A percentile compares a stretch with the other conserved stretches of the same genome.
Conservation (phyloP, 495 filamentous ascomycete genomes). For the Aspergillus homomorphus region DNA sequence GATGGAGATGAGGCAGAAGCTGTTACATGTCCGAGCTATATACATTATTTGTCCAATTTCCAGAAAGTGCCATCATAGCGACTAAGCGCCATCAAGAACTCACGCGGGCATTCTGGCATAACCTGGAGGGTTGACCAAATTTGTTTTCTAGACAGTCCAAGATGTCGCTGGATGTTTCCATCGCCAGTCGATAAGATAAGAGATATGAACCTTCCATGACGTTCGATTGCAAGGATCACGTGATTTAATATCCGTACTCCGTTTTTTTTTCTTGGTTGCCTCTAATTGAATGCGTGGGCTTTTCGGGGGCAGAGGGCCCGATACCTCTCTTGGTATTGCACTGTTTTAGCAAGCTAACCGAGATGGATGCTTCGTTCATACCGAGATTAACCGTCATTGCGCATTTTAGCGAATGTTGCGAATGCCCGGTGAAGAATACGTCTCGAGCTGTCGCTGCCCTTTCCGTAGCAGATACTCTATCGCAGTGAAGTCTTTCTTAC, state of each 20-base stretch:
- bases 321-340: too few species aligned
- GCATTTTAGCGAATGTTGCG: constrained; percentile 60
- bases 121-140: not conserved
- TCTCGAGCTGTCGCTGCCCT: constrained; percentile 79
- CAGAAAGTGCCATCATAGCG: not conserved
- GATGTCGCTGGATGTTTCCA: constrained; percentile 13
- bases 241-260: too few species aligned
- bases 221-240: too few species aligned
- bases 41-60: not conserved
- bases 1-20: not conserved
- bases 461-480: constrained; percentile 87
- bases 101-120: not conserved
- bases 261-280: too few species aligned
- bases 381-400: not conserved
- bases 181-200: constrained; percentile 12
- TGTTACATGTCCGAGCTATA: not conserved
- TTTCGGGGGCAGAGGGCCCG: too few species aligned
- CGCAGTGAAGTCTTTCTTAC: constrained; percentile 84
- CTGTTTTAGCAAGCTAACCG: not conserved
- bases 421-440: constrained; percentile 78
- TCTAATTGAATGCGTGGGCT: too few species aligned
- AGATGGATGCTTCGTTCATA: not conserved
- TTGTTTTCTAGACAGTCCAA: constrained; percentile 1
- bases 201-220: too few species aligned
- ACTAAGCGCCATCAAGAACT: not conserved